Conservation (phyloP, 129 eudicot genomes). For the Artemisia tridentata region DNA sequence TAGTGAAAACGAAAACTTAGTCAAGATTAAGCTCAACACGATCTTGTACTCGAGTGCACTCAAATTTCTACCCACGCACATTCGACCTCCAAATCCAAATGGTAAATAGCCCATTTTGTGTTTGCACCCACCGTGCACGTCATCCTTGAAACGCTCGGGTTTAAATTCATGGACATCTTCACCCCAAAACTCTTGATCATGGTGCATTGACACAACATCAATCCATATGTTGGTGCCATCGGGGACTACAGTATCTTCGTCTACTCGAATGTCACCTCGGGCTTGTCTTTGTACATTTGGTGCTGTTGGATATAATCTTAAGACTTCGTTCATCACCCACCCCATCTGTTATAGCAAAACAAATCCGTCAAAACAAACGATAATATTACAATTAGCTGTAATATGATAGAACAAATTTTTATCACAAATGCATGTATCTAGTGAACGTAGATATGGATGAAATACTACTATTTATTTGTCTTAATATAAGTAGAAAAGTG, state of each 20-base stretch:
- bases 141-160: slow-evolving; percentile 72
- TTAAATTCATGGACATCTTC: slow-evolving; percentile 69
- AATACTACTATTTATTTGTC: too few species aligned
- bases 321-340: slow-evolving; percentile 91
- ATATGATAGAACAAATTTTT: not conserved
- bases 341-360: slow-evolving; percentile 63
- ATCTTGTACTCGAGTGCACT: slow-evolving; percentile 82
- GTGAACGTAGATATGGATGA: too few species aligned
- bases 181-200: slow-evolving; percentile 75
- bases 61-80: slow-evolving; percentile 87
- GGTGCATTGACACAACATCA: slow-evolving; percentile 89
- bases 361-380: not conserved
- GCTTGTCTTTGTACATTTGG: slow-evolving; percentile 90
- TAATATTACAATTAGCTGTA: not conserved
- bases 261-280: slow-evolving; percentile 66
- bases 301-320: slow-evolving; percentile 75
- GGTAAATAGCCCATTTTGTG: slow-evolving; percentile 94
- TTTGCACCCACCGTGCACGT: slow-evolving; percentile 66
- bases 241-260: slow-evolving; percentile 51
- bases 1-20: slow-evolving; percentile 67
- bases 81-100: slow-evolving; percentile 93
- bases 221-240: slow-evolving; percentile 95
- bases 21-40: slow-evolving; percentile 49
- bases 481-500: too few species aligned
- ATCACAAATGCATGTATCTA: too few species aligned